Evolutionary conservation across 148 eudicot species (phyloP).

Genomic region (Chenopodium album): DNA sequence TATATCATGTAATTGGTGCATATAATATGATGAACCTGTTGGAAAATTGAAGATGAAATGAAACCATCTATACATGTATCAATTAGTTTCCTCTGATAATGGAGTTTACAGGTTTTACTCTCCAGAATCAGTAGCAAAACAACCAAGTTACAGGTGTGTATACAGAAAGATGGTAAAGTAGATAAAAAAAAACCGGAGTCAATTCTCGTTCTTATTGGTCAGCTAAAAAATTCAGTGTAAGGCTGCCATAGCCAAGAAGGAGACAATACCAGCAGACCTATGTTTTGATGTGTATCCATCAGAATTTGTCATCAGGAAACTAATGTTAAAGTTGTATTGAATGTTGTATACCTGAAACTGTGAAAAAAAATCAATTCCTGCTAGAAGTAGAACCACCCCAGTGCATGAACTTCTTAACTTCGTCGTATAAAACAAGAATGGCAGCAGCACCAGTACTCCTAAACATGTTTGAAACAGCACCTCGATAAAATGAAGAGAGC

Average conservation of each 20-base stretch:
- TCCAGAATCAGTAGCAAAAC: constrained; percentile 9
- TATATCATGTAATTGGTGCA: too few species aligned
- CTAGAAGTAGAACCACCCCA: constrained; percentile 33
- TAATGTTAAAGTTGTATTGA: neutral
- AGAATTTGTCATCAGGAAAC: neutral
- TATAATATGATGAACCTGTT: neutral
- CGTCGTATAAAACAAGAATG: constrained; percentile 87
- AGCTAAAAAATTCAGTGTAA: constrained; percentile 21
- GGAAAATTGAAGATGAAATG: neutral
- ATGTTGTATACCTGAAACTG: neutral
- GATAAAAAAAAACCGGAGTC: neutral
- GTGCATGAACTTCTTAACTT: constrained; percentile 75
- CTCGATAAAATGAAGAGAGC: constrained; percentile 73
- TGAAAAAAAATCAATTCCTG: constrained; percentile 12
- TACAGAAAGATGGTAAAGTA: neutral
- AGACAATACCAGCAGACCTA: constrained; percentile 26
- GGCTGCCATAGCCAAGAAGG: constrained; percentile 4
- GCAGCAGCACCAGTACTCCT: constrained; percentile 98
- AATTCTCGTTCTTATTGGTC: constrained; percentile 14
- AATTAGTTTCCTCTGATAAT: neutral
- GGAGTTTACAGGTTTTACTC: neutral
- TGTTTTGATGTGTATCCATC: constrained; percentile 14
- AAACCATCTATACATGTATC: neutral
- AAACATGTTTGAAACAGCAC: constrained; percentile 82
- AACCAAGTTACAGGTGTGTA: neutral